Base-by-base conservation (phyloP, 179 eudicot species). In the Heliamphora pulchella region DNA sequence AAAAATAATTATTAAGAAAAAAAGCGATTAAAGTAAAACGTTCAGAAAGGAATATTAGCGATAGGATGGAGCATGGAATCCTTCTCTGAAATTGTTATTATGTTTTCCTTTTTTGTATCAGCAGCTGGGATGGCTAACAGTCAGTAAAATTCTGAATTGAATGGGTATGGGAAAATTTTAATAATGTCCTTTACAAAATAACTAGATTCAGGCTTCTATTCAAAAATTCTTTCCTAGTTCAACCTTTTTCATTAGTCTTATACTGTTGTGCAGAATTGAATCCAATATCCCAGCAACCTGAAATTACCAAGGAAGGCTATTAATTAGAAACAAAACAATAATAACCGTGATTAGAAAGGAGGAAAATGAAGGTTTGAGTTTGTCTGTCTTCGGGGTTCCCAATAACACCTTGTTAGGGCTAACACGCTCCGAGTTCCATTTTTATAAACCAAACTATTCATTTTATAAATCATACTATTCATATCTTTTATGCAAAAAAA, bases 261-360 rank as follows among this genome's bases (percentile, higher is more conserved):
- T 65, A 10, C 97, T 92, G 63, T 94, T 90, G 85, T 96, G 95
- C 86, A 96, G 82, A 80, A 96, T 80, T 0, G 98, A 90, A 62
- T 96, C 99, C 90, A 96, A 53, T 83, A 96, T 96, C 81, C 99
- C 99, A 20, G 99, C 98, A 39, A 94, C 98, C 98, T 94, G 90
- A 76, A 88, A 86, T 66, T 72, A 70, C 80, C 75, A 58, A 82
- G 47, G 54, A 46, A 70, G 1, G 39, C 3, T 3, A 5, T 63
- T 39, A 20, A 5, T 63, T 39, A 20, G 78, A 51, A 61, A 79
- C 20, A 75, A 59, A 4, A 43, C 13, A 53, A 69, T 47, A n/a
- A 69, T 18, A 5, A 8, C 48, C 5, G 53, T 18, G 8, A 13
- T 5, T 0, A 0, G 2, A 41, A 47, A 22, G 71, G 2, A 20